Evolutionary conservation across 208 protist genomes (phyloP).

Genomic region (Leishmania tarentolae): DNA sequence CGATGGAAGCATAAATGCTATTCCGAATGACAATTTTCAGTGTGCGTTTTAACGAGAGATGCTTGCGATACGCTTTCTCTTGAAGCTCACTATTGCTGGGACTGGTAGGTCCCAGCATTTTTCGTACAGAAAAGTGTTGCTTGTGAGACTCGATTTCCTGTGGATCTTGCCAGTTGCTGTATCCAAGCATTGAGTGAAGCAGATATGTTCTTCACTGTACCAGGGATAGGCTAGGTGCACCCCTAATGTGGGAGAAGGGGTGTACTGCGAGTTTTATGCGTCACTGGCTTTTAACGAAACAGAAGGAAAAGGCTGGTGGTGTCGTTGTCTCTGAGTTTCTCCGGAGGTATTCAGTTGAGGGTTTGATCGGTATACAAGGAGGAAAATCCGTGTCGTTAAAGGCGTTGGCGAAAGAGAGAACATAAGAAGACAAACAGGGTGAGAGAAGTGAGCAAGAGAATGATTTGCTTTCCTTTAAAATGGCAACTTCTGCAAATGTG

Average conservation of each 20-base stretch:
- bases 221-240: background rate
- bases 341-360: background rate
- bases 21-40: conserved; percentile 69
- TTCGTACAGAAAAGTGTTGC: background rate
- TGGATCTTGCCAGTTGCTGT: background rate
- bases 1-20: conserved; percentile 57
- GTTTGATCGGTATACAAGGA: background rate
- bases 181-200: background rate
- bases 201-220: background rate
- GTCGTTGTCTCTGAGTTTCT: background rate
- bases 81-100: conserved; percentile 4
- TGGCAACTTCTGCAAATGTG: background rate
- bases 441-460: background rate
- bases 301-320: background rate
- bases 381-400: background rate
- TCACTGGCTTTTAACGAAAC: background rate
- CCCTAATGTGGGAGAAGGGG: background rate
- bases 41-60: conserved; percentile 44
- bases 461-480: background rate
- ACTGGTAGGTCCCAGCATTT: background rate
- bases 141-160: background rate
- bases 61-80: conserved; percentile 37
- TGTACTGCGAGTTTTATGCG: too few species aligned
- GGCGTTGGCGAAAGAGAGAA: background rate
- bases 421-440: background rate